These are phyloP conservation scores for Neospermospora avenae DNA, from an alignment of 2,329 filamentous ascomycete genomes.

Conservation along the genomic window DNA sequence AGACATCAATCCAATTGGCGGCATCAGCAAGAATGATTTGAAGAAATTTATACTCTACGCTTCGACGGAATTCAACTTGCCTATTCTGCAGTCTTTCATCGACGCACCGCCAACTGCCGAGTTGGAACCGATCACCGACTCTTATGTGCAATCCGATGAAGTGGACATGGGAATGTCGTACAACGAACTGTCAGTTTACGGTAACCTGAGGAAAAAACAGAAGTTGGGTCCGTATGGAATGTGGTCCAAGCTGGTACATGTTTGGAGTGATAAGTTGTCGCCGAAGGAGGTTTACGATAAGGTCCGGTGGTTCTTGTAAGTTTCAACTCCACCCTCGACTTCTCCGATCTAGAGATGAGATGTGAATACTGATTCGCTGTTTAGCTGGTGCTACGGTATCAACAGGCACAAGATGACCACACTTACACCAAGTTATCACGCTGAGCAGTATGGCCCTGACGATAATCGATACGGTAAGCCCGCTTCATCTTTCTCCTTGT, in stretches of 20 bases:
- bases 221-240: slow-evolving; percentile 40
- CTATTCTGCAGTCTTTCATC: slow-evolving; percentile 64
- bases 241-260: slow-evolving; percentile 45
- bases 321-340: neutral
- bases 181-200: slow-evolving; percentile 40
- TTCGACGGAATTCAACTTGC: slow-evolving; percentile 44
- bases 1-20: slow-evolving; percentile 59
- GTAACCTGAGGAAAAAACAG: slow-evolving; percentile 12
- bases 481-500: too few species aligned
- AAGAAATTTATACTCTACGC: slow-evolving; percentile 59
- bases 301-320: slow-evolving; percentile 41
- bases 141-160: slow-evolving; percentile 50
- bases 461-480: slow-evolving; percentile 51
- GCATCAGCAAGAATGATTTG: slow-evolving; percentile 50
- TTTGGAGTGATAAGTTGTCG: slow-evolving; percentile 41
- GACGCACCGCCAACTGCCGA: slow-evolving; percentile 60
- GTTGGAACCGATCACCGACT: slow-evolving; percentile 61
- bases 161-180: slow-evolving; percentile 53
- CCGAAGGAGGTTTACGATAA: slow-evolving; percentile 46
- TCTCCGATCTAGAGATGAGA: neutral
- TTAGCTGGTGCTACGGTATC: slow-evolving; percentile 47
- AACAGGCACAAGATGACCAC: slow-evolving; percentile 54
- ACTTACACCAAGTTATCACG: slow-evolving; percentile 27
- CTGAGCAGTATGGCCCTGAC: slow-evolving; percentile 49
- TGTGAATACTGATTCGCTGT: slow-evolving; percentile 25